These are phyloP conservation scores for Moesziomyces sp. DNA, from an alignment of 1,284 basidiomycete genomes.

Conservation along the genomic window DNA sequence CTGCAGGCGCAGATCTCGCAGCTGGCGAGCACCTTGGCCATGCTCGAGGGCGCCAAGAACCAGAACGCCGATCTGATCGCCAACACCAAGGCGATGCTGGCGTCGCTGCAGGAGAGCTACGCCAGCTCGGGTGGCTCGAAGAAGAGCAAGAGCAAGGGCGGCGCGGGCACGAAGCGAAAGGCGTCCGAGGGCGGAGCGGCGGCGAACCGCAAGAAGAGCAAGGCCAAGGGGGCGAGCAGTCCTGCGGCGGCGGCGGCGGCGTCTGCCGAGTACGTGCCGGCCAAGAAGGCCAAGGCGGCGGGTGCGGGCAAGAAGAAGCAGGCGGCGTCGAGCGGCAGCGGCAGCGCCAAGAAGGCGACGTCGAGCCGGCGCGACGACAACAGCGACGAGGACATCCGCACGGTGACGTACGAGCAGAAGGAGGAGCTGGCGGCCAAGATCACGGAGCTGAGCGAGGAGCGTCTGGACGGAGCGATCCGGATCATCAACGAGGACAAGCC, in stretches of 20 bases:
- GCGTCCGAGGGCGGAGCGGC: slow-evolving; percentile 31
- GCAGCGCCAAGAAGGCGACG: slow-evolving; percentile 49
- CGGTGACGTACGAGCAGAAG: slow-evolving; percentile 67
- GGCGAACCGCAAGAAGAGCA: slow-evolving; percentile 47
- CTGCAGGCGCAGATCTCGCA: slow-evolving; percentile 58
- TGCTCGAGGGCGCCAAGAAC: slow-evolving; percentile 56
- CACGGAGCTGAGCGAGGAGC: slow-evolving; percentile 65
- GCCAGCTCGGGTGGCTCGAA: slow-evolving; percentile 43
- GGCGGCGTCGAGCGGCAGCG: slow-evolving; percentile 12
- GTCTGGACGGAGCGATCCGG: slow-evolving; percentile 65
- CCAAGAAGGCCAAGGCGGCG: slow-evolving; percentile 56
- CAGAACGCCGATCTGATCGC: slow-evolving; percentile 58
- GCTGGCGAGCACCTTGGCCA: slow-evolving; percentile 56
- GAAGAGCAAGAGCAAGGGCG: slow-evolving; percentile 55
- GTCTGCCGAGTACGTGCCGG: slow-evolving; percentile 32
- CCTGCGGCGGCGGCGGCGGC: slow-evolving; percentile 18
- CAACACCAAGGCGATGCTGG: slow-evolving; percentile 57
- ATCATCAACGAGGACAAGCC: slow-evolving; percentile 68
- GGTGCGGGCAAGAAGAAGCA: slow-evolving; percentile 50
- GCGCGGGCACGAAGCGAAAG: slow-evolving; percentile 51
- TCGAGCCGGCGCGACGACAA: slow-evolving; percentile 36
- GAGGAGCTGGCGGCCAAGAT: slow-evolving; percentile 67
- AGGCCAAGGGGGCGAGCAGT: slow-evolving; percentile 36
- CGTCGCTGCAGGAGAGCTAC: slow-evolving; percentile 53
- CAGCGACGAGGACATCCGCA: slow-evolving; percentile 62